Evolutionary conservation across 1,284 basidiomycete genomes (phyloP), one percentile per base, ranked within the genome.

Genomic region (Rhodotorula sp.): DNA sequence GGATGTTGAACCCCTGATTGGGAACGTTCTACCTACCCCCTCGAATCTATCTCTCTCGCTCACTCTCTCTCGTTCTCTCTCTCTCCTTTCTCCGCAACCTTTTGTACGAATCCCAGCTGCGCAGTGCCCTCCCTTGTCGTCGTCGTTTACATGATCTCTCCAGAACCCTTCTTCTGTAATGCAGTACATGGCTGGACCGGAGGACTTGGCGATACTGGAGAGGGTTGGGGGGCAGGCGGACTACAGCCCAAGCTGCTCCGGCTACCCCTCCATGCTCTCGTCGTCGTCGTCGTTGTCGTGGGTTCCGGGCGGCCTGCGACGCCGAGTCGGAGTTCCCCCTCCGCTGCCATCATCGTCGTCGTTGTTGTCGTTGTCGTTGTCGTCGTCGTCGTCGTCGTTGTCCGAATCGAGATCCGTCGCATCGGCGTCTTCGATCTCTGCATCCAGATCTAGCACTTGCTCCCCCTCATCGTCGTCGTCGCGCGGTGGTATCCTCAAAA

Each of bases 381-480:
- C 45, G 2, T n/a, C 62, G 26, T 26, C n/a, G 3, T 42, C 64
- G 12, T 29, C 30, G 22, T n/a, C 46, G n/a, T 22, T 26, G 20
- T 33, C 44, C n/a, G 62, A 46, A 45, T 45, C 53, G 46, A 15
- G 45, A 0, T 42, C 37, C 37, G 45, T 37, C 24, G 60, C 54
- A 37, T 74, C 73, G 14, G 73, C 73, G 18, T 74, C 70, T 53
- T 75, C 70, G 10, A 75, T 73, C n/a, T 73, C 72, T 18, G 69
- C 72, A 55, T 73, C 72, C 15, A 73, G 54, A 30, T 73, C 72
- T 6, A 62, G 33, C 71, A 20, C 24, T 60, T 15, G 53, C 56
- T 53, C 54, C 44, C 15, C 61, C 15, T 24, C 57, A 8, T 8
- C 57, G 6, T 48, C 46, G 14, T 49, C 48, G 30, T 33, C 44